These are phyloP conservation scores for Aspergillus floridensis DNA, from an alignment of 2,329 filamentous ascomycete genomes.

Conservation along the genomic window DNA sequence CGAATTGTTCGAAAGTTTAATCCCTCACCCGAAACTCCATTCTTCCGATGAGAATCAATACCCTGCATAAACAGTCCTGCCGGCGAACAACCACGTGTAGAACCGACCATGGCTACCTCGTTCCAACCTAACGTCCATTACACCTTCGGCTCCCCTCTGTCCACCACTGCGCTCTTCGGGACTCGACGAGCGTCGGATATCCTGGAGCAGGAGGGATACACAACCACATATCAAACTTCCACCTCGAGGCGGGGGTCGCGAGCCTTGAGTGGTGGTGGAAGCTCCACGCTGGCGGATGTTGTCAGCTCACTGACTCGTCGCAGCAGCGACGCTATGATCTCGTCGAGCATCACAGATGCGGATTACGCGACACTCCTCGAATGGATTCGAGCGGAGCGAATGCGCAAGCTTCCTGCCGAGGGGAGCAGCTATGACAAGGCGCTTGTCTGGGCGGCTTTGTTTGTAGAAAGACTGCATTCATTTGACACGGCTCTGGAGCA, in stretches of 20 bases:
- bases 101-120: conserved; percentile 15
- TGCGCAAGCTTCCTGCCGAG: conserved; percentile 39
- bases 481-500: conserved; percentile 36
- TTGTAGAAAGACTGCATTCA: conserved; percentile 37
- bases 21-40: too few species aligned
- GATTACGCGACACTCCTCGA: conserved; percentile 22
- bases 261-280: not conserved
- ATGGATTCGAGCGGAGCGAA: conserved; percentile 40
- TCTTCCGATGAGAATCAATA: too few species aligned
- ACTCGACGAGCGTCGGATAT: conserved; percentile 3
- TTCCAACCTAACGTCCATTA: conserved; percentile 17
- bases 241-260: not conserved
- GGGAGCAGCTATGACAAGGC: conserved; percentile 44
- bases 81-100: not conserved
- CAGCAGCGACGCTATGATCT: conserved; percentile 9
- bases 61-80: not conserved
- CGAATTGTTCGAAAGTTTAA: too few species aligned
- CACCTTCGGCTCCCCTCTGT: conserved; percentile 11
- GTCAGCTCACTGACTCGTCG: conserved; percentile 8
- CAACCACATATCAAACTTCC: not conserved
- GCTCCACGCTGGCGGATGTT: conserved; percentile 10
- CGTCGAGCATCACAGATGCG: conserved; percentile 5
- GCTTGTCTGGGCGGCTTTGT: conserved; percentile 39
- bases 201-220: conserved; percentile 9
- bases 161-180: conserved; percentile 2